A percentile compares a stretch with the other conserved stretches of the same genome.
phyloP scores from a whole-genome alignment of 495 filamentous ascomycete genomes.

The Tuber brumale region DNA sequence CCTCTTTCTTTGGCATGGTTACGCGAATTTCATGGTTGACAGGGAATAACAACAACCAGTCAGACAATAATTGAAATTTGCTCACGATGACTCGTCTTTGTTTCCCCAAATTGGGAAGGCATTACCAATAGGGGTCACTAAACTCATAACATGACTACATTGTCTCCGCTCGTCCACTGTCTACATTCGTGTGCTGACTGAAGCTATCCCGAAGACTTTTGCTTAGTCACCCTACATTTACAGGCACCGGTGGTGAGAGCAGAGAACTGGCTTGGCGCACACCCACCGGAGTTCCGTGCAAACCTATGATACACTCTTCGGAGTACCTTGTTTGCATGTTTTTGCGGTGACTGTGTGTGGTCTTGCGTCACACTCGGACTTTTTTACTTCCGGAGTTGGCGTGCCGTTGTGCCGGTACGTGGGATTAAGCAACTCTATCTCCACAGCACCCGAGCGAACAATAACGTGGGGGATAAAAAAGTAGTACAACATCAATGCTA shows the following conservation, averaged over 20 bases:
- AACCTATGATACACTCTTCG: neutral
- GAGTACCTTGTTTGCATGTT: neutral
- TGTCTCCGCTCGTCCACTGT: too few relatives aligned
- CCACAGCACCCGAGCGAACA: neutral
- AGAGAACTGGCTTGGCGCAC: neutral
- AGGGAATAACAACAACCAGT: too few relatives aligned
- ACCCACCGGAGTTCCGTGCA: neutral
- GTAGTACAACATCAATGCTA: neutral
- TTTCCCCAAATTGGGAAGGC: too few relatives aligned
- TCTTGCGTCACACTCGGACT: slow-evolving; percentile 43
- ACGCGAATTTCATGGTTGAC: too few relatives aligned
- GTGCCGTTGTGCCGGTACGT: neutral
- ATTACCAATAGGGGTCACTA: too few relatives aligned
- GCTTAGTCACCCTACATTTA: neutral
- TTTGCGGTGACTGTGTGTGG: slow-evolving; percentile 29
- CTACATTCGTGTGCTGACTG: too few relatives aligned
- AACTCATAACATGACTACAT: too few relatives aligned
- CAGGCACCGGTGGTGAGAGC: neutral
- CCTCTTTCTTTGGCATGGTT: too few relatives aligned
- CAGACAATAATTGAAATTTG: too few relatives aligned
- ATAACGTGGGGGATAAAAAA: neutral
- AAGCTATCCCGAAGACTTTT: too few relatives aligned
- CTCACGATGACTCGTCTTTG: too few relatives aligned
- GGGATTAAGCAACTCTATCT: neutral
- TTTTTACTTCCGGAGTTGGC: slow-evolving; percentile 44